These are phyloP conservation scores for Thelephora terrestris DNA, from an alignment of 1,284 basidiomycete genomes.

Conservation along the genomic window DNA sequence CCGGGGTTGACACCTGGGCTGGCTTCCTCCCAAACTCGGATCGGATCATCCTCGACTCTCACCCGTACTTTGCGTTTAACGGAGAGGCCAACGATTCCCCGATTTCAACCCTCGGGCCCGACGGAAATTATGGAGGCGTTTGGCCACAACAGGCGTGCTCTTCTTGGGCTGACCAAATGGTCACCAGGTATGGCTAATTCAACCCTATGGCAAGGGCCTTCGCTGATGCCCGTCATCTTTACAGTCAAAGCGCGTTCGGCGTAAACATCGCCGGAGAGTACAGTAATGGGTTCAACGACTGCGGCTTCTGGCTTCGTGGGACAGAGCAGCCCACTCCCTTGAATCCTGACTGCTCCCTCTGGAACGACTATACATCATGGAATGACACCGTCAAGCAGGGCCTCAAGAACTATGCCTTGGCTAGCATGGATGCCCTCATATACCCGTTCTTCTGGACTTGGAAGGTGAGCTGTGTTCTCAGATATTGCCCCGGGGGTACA, in stretches of 20 bases:
- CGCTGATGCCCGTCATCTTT: slow-evolving; percentile 24
- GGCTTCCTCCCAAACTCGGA: slow-evolving; percentile 47
- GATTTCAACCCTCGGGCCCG: slow-evolving; percentile 25
- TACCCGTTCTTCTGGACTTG: slow-evolving; percentile 70
- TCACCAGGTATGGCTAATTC: slow-evolving; percentile 30
- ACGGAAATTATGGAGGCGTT: slow-evolving; percentile 20
- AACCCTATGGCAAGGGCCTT: slow-evolving; percentile 27
- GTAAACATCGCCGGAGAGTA: slow-evolving; percentile 43
- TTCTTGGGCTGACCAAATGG: slow-evolving; percentile 42
- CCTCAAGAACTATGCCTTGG: slow-evolving; percentile 44
- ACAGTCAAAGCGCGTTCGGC: slow-evolving; percentile 34
- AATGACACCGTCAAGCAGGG: slow-evolving; percentile 45
- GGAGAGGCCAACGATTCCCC: slow-evolving; percentile 23
- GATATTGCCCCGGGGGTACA: background rate
- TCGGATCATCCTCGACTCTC: slow-evolving; percentile 35
- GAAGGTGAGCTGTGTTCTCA: slow-evolving; percentile 31
- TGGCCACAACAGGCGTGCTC: slow-evolving; percentile 31
- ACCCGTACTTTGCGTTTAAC: slow-evolving; percentile 36
- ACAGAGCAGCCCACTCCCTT: slow-evolving; percentile 28
- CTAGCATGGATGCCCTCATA: slow-evolving; percentile 47
- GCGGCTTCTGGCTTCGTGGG: slow-evolving; percentile 35
- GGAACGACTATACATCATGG: slow-evolving; percentile 54
- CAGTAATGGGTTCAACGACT: slow-evolving; percentile 38
- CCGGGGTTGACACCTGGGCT: slow-evolving; percentile 28
- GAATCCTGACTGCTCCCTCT: slow-evolving; percentile 45